These are phyloP conservation scores for Microbotryomycetes sp. DNA, from an alignment of 1,284 basidiomycete genomes.

Conservation along the genomic window DNA sequence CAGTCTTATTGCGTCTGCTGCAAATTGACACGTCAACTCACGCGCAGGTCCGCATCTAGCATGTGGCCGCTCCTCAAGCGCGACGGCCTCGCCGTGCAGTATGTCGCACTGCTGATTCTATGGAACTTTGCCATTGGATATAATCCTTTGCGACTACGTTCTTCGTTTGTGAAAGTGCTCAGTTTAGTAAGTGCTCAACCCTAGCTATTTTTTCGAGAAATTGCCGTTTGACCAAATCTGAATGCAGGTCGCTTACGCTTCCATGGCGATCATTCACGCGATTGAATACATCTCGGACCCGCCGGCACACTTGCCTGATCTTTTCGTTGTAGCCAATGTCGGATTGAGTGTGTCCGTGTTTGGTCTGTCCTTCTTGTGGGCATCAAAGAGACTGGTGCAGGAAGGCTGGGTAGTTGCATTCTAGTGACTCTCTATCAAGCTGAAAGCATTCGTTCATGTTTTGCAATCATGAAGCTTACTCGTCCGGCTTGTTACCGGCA, in stretches of 20 bases:
- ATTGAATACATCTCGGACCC: slow-evolving; percentile 57
- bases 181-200: slow-evolving; percentile 51
- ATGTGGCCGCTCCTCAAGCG: slow-evolving; percentile 82
- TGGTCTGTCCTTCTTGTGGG: slow-evolving; percentile 48
- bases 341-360: slow-evolving; percentile 74
- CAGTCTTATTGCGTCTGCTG: slow-evolving; percentile 26
- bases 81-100: slow-evolving; percentile 71
- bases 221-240: not conserved
- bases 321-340: slow-evolving; percentile 78
- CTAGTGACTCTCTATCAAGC: too few relatives aligned
- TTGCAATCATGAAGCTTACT: too few relatives aligned
- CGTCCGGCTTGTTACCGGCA: too few relatives aligned
- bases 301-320: slow-evolving; percentile 69
- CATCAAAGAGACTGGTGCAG: slow-evolving; percentile 12
- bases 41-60: slow-evolving; percentile 44
- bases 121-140: slow-evolving; percentile 82
- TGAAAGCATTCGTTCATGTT: too few relatives aligned
- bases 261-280: slow-evolving; percentile 54
- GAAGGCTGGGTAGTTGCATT: slow-evolving; percentile 22
- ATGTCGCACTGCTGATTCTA: slow-evolving; percentile 55
- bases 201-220: not conserved
- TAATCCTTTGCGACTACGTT: slow-evolving; percentile 43
- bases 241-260: slow-evolving; percentile 54
- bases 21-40: not conserved
- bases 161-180: slow-evolving; percentile 51